Conservation (phyloP, 192 early-diverging fungal species). For the Coemansia sp. region DNA sequence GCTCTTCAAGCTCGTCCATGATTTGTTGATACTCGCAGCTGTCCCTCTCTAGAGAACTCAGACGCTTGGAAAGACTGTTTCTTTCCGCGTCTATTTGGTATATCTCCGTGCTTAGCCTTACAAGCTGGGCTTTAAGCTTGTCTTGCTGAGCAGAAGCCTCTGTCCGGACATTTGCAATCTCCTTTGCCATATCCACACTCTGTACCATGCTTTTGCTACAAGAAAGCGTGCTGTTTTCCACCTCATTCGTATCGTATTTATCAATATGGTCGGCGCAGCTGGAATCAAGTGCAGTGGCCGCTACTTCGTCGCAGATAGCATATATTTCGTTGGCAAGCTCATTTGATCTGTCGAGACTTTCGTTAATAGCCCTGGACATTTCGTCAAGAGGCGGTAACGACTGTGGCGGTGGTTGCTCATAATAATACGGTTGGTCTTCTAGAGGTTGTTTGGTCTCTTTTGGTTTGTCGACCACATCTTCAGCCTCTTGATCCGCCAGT, state of each 20-base stretch:
- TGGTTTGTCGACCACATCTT: background rate
- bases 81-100: constrained; percentile 11
- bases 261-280: background rate
- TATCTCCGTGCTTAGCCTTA: constrained; percentile 19
- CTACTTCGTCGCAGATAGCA: background rate
- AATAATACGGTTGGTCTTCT: background rate
- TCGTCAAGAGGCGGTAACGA: constrained; percentile 5
- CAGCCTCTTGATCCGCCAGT: background rate
- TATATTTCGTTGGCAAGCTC: constrained; percentile 25
- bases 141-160: constrained; percentile 1
- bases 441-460: background rate
- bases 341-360: constrained; percentile 26
- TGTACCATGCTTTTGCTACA: background rate
- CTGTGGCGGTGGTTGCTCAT: constrained; percentile 8
- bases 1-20: constrained; percentile 12
- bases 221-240: background rate
- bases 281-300: background rate
- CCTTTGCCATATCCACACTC: background rate
- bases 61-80: background rate
- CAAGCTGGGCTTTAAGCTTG: constrained; percentile 20
- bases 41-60: constrained; percentile 8
- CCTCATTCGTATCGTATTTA: background rate
- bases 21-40: constrained; percentile 7
- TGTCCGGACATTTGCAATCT: background rate
- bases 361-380: constrained; percentile 22